These are phyloP conservation scores for Artomyces pyxidatus DNA, from an alignment of 768 basidiomycete genomes.

Conservation along the genomic window DNA sequence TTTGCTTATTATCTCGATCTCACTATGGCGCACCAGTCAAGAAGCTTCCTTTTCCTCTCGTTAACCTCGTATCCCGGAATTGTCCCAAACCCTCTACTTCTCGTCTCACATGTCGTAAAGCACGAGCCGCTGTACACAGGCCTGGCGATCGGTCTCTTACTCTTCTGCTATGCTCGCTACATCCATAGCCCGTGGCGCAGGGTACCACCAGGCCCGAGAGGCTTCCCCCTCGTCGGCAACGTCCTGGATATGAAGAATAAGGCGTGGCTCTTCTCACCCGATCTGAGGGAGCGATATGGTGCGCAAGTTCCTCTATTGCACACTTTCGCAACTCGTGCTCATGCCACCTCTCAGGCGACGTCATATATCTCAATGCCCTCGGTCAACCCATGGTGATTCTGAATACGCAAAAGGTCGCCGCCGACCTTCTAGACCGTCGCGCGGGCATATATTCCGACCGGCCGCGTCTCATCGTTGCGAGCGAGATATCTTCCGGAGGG, in stretches of 20 bases:
- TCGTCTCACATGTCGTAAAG: too few species aligned
- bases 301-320: not conserved
- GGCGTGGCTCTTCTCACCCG: slow-evolving; percentile 12
- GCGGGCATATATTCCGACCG: slow-evolving; percentile 15
- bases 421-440: slow-evolving; percentile 18
- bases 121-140: too few species aligned
- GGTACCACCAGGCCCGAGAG: slow-evolving; percentile 10
- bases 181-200: slow-evolving; percentile 13
- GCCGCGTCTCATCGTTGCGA: slow-evolving; percentile 13
- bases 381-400: slow-evolving; percentile 19
- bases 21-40: too few species aligned
- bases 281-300: slow-evolving; percentile 13
- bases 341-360: slow-evolving; percentile 10
- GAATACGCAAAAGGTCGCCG: slow-evolving; percentile 17
- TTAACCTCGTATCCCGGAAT: too few species aligned
- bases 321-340: not conserved
- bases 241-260: slow-evolving; percentile 6
- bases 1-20: too few species aligned
- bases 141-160: too few species aligned
- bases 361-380: slow-evolving; percentile 13
- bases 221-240: slow-evolving; percentile 11
- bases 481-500: slow-evolving; percentile 11
- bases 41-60: too few species aligned
- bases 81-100: too few species aligned
- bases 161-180: slow-evolving; percentile 5